phyloP scores from a whole-genome alignment of 2,329 filamentous ascomycete genomes.

The Nectriaceae sp. region DNA sequence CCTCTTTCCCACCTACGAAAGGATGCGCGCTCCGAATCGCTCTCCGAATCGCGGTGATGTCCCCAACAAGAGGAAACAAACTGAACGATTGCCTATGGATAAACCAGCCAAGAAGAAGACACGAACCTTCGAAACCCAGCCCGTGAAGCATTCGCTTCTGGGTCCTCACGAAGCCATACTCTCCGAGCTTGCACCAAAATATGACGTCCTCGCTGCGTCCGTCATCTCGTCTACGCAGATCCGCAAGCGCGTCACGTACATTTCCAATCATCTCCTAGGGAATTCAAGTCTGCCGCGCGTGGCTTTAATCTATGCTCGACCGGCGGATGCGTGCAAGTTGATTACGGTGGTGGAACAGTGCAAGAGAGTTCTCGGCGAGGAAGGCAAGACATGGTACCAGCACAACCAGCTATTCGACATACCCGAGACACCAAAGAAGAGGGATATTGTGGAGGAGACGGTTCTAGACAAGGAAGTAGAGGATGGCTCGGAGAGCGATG shows the following conservation, averaged over 20 bases:
- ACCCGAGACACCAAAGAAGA: constrained; percentile 33
- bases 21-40: constrained; percentile 22
- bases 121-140: constrained; percentile 7
- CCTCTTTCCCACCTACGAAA: constrained; percentile 3
- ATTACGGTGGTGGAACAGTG: constrained; percentile 68
- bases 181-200: constrained; percentile 45
- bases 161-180: constrained; percentile 46
- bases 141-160: constrained; percentile 25
- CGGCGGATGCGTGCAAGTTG: constrained; percentile 61
- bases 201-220: constrained; percentile 53
- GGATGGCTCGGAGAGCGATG: constrained; percentile 39
- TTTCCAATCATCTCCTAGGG: constrained; percentile 46
- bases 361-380: constrained; percentile 55
- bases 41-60: constrained; percentile 5
- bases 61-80: constrained; percentile 22
- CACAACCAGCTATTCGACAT: constrained; percentile 59
- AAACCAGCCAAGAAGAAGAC: constrained; percentile 13
- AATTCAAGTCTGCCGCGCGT: constrained; percentile 30
- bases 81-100: constrained; percentile 3
- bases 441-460: constrained; percentile 45
- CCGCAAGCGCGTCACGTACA: constrained; percentile 50
- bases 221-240: constrained; percentile 64
- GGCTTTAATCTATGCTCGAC: constrained; percentile 53
- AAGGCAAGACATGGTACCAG: constrained; percentile 53
- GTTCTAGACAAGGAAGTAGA: constrained; percentile 35